Evolutionary conservation across 768 basidiomycete species (phyloP).

Genomic region (Boletus pseudopeckii): DNA sequence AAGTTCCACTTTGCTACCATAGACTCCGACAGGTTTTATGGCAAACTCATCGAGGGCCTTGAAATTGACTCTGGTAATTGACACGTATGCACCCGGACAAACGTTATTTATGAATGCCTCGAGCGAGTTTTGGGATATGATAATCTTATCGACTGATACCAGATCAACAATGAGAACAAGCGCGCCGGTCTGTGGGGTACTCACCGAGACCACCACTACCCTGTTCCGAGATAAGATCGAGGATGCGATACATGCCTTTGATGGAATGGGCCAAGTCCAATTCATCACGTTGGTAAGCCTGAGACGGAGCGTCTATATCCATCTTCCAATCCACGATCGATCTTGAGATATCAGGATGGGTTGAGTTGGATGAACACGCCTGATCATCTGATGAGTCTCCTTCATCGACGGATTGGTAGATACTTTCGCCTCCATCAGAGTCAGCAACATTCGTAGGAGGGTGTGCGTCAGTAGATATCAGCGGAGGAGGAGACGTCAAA

Average conservation of each 20-base stretch:
- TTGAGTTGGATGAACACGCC: conserved; percentile 6
- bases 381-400: not conserved
- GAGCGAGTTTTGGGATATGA: conserved; percentile 53
- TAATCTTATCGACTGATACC: conserved; percentile 54
- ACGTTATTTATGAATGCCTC: conserved; percentile 45
- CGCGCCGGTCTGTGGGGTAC: not conserved
- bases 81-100: conserved; percentile 48
- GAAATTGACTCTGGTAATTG: conserved; percentile 57
- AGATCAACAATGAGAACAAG: not conserved
- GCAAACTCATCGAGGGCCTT: conserved; percentile 42
- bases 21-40: conserved; percentile 53
- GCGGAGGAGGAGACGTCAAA: not conserved
- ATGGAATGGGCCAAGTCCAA: conserved; percentile 31
- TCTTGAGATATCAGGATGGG: not conserved
- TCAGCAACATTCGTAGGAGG: not conserved
- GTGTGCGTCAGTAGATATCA: not conserved
- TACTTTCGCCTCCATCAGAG: conserved; percentile 10
- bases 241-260: conserved; percentile 47
- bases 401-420: conserved; percentile 15
- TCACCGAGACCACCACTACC: conserved; percentile 51
- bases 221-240: conserved; percentile 52
- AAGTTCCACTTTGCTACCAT: conserved; percentile 53
- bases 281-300: conserved; percentile 4
- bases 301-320: conserved; percentile 6
- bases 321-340: conserved; percentile 14